phyloP scores from a whole-genome alignment of 352 stramenopile genomes.

The Phytophthora sp. region DNA sequence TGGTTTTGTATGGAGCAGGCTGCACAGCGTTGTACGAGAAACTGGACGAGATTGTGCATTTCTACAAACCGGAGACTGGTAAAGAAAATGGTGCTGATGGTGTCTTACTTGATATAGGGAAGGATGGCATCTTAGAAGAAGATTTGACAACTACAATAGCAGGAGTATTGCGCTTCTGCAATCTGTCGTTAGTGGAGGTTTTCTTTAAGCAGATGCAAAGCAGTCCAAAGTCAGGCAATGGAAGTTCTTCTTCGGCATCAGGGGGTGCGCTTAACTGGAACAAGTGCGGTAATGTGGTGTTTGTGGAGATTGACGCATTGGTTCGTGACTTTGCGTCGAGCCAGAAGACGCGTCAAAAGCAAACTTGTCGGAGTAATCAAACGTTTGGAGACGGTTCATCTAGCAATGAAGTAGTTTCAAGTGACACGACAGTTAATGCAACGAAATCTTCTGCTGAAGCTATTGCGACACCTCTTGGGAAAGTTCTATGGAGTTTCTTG shows the following conservation, averaged over 20 bases:
- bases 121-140: constrained; percentile 52
- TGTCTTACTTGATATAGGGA: constrained; percentile 11
- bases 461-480: constrained; percentile 64
- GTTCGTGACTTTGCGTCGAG: constrained; percentile 79
- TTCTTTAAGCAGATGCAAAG: constrained; percentile 67
- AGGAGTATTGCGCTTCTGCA: constrained; percentile 78
- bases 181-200: constrained; percentile 72
- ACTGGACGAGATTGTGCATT: constrained; percentile 78
- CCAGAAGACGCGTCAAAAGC: constrained; percentile 50
- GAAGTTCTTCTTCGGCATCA: constrained; percentile 15
- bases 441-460: constrained; percentile 47
- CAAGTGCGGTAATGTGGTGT: constrained; percentile 85
- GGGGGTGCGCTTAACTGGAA: constrained; percentile 62
- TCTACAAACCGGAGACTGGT: constrained; percentile 50
- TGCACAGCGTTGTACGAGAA: constrained; percentile 86
- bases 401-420: constrained; percentile 29
- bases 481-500: constrained; percentile 82
- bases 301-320: constrained; percentile 81
- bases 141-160: constrained; percentile 65
- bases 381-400: constrained; percentile 4
- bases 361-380: constrained; percentile 26
- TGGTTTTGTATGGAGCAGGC: constrained; percentile 71
- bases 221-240: constrained; percentile 22
- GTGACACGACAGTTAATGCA: constrained; percentile 12
- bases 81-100: constrained; percentile 19